These are phyloP conservation scores for Fusarium sp. DNA, from an alignment of 2,329 filamentous ascomycete species.

Conservation along the genomic window DNA sequence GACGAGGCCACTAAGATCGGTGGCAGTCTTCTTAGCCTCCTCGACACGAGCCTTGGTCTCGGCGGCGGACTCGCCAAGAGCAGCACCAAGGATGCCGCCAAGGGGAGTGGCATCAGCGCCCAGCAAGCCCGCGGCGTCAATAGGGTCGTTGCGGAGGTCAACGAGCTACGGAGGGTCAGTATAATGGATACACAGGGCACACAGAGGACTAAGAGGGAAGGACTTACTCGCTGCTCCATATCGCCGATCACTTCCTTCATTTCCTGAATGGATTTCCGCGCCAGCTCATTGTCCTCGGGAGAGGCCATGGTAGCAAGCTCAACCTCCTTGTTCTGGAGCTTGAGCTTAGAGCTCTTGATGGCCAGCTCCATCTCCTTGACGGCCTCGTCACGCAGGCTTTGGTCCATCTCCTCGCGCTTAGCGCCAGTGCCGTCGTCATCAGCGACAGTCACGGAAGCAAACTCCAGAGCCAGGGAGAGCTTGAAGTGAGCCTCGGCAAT, in stretches of 20 bases:
- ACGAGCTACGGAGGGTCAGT: slow-evolving; percentile 62
- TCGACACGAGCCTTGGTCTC: slow-evolving; percentile 74
- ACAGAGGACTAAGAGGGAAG: slow-evolving; percentile 7
- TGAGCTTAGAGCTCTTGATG: slow-evolving; percentile 77
- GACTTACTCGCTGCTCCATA: slow-evolving; percentile 78
- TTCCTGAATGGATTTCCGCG: slow-evolving; percentile 73
- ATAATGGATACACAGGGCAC: background rate
- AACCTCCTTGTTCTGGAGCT: slow-evolving; percentile 77
- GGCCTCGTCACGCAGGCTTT: slow-evolving; percentile 77
- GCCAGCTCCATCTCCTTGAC: slow-evolving; percentile 78
- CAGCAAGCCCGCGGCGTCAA: slow-evolving; percentile 55
- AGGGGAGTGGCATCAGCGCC: slow-evolving; percentile 58
- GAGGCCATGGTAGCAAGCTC: slow-evolving; percentile 72
- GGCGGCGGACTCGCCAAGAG: slow-evolving; percentile 70
- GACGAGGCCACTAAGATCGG: slow-evolving; percentile 79
- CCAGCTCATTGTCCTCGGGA: slow-evolving; percentile 75
- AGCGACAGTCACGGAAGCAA: slow-evolving; percentile 80
- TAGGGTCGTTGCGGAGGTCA: slow-evolving; percentile 73
- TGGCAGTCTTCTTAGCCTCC: slow-evolving; percentile 79
- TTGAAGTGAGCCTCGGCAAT: slow-evolving; percentile 97
- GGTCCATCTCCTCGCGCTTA: slow-evolving; percentile 70
- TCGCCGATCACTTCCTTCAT: slow-evolving; percentile 83
- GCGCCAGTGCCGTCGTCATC: slow-evolving; percentile 60
- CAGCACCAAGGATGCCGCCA: slow-evolving; percentile 72
- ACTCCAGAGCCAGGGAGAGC: slow-evolving; percentile 93